Base-by-base conservation (phyloP, 2,329 filamentous ascomycete genomes). In the Mycosphaerella arachidis region DNA sequence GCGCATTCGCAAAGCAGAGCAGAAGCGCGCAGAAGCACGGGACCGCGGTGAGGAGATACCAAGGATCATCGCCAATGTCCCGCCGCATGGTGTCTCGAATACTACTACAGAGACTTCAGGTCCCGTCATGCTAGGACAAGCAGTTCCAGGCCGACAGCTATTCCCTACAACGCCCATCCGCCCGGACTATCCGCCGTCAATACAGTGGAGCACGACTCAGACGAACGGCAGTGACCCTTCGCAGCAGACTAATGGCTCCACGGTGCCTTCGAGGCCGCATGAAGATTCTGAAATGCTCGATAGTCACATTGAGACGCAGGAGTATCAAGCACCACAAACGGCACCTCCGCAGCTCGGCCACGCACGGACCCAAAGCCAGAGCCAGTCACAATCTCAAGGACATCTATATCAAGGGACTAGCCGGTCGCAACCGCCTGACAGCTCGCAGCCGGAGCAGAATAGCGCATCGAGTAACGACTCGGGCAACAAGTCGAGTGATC, bases 381-480 rank as follows among this genome's bases (percentile, higher is more conserved):
- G 81, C 2, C 84, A 85, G 61, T 78, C 24, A 90, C 88, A 1
- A 89, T 29, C 45, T 16, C 55, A 57, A 31, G 55, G 48, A 27
- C 8, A 9, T 12, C 16, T 45, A 2, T 48, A 48, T 9, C 55
- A 57, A 20, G 24, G 20, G 18, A 6, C 27, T 8, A 33, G 30
- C 3, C 46, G 52, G 9, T 29, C 55, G 27, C 55, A 35, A 18
- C 48, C 43, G 7, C 31, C 52, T 6, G 79, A 80, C 12, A 81
- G 82, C 59, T 84, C 84, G 33, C 81, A 86, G 70, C 77, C 81
- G 16, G 78, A 78, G 24, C 83, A 87, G 56, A 97, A 97, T 68
- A 92, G 96, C 69, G 93, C 92, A 1, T 96, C 92, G 1, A 95
- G 92, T 1, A 96, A 92, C 1, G 86, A 86, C 24, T 88, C 85